Percentiles rank a stretch among this genome's conserved stretches.
phyloP scores from a whole-genome alignment of 2,329 filamentous ascomycete species.

The Claviceps lovelessii region DNA sequence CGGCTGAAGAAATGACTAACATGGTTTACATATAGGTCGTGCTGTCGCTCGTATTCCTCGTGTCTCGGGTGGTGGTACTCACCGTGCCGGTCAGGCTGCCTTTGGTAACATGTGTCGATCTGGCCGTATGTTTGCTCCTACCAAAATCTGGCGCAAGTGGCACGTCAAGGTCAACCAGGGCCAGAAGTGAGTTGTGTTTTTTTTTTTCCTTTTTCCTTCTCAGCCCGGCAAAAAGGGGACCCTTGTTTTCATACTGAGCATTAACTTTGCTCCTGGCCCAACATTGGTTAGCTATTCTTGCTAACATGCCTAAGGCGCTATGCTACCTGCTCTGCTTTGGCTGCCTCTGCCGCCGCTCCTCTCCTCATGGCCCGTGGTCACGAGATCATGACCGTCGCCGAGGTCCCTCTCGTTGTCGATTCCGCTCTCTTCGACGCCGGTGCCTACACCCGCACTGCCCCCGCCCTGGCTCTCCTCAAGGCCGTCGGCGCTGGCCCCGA shows the following conservation, averaged over 20 bases:
- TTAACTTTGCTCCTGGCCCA: not conserved
- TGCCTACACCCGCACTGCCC: constrained; percentile 75
- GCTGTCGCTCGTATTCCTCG: constrained; percentile 99
- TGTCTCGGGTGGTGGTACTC: constrained; percentile 99
- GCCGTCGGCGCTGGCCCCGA: constrained; percentile 81
- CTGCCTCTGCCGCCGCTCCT: constrained; percentile 86
- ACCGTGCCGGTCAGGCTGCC: constrained; percentile 98
- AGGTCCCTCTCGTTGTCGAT: constrained; percentile 94
- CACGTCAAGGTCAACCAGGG: constrained; percentile 99
- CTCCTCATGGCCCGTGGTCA: constrained; percentile 95
- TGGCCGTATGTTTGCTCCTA: constrained; percentile 99
- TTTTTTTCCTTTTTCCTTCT: not conserved
- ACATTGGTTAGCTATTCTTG: not conserved
- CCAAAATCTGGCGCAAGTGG: constrained; percentile 99
- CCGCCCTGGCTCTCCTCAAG: constrained; percentile 75
- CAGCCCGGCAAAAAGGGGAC: not conserved
- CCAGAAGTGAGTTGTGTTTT: constrained; percentile 60
- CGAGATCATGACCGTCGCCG: constrained; percentile 79
- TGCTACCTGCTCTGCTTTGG: constrained; percentile 91
- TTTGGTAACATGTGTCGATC: constrained; percentile 99
- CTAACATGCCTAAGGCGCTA: constrained; percentile 52
- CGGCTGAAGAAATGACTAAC: not conserved
- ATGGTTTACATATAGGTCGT: constrained; percentile 51
- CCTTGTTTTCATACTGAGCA: too few relatives aligned
- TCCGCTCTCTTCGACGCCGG: constrained; percentile 72